These are phyloP conservation scores for Coelastrella sp. DNA, from an alignment of 139 green algal genomes.

Conservation along the genomic window DNA sequence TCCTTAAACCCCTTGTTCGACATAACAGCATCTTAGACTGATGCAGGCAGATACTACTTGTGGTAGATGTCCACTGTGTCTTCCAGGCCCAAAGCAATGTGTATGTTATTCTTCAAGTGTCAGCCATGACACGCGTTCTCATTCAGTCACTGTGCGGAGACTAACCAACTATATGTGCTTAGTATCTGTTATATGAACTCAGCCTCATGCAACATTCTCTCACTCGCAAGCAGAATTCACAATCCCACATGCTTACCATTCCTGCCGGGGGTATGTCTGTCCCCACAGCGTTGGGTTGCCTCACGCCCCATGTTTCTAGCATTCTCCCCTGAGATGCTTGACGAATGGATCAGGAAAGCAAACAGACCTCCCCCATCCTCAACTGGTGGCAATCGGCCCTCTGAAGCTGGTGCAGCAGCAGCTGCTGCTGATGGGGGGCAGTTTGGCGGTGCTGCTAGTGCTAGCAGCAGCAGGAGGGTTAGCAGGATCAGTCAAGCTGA, in stretches of 20 bases:
- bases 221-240: not conserved
- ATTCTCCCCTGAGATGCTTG: constrained; percentile 24
- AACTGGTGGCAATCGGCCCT: no score
- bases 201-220: no score
- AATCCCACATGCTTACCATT: not conserved
- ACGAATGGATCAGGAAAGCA: constrained; percentile 33
- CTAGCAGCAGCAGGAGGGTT: not conserved
- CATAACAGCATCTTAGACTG: no score
- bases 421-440: not conserved
- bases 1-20: not conserved
- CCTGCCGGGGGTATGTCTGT: not conserved
- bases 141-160: no score
- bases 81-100: no score
- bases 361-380: constrained; percentile 8
- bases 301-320: constrained; percentile 43
- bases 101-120: no score
- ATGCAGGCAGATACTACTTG: no score
- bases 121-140: no score
- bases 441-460: not conserved
- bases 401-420: constrained; percentile 1
- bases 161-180: no score
- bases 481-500: not conserved
- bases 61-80: no score
- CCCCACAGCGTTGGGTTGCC: constrained; percentile 44
- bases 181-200: no score